Base-by-base conservation (phyloP, 768 basidiomycete genomes). In the Glaciozyma martinii region DNA sequence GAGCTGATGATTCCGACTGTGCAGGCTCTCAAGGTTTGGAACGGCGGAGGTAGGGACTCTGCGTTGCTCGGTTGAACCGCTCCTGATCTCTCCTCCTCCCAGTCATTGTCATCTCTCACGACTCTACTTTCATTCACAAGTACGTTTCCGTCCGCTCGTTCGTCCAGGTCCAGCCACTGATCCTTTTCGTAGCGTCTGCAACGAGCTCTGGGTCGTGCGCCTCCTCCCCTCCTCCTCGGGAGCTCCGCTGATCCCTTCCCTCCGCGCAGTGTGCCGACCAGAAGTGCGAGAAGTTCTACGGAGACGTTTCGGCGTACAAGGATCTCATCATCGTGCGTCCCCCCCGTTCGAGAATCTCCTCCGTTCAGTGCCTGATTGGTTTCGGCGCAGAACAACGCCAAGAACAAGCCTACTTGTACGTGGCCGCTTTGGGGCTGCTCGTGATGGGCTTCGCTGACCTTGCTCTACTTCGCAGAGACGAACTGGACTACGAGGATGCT, bases 1-100 rank as follows among this genome's bases (percentile, higher is more conserved):
- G 12, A 40, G 37, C 37, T 40, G 37, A 40, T 13, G 37, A 6
- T 40, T 7, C 12, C 37, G 37, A 7, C n/a, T 13, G 37, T 40
- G 37, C 37, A 40, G 37, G 95, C 90, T 8, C 68, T 81, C 46
- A 76, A 76, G 61, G 63, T 32, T 10, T 77, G 76, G 75, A 76
- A 76, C 63, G 76, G 76, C 46, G 75, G 74, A 58, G 54, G 50
- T 52, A 30, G 50, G 50, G 5, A 18, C 13, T 12, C 9, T 10
- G 21, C 15, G 25, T 19, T 19, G 25, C 53, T 37, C 27, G 21
- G 15, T 42, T 27, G 54, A n/a, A 43, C 60, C 3, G 27, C 2
- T 15, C 6, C 44, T 30, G 62, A 52, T n/a, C 9, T 19, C 32
- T 5, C 18, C 1, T n/a, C 3, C 25, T 13, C 25, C 13, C 23